phyloP scores from a whole-genome alignment of 2,329 filamentous ascomycete genomes.

The Ophiostoma ips region DNA sequence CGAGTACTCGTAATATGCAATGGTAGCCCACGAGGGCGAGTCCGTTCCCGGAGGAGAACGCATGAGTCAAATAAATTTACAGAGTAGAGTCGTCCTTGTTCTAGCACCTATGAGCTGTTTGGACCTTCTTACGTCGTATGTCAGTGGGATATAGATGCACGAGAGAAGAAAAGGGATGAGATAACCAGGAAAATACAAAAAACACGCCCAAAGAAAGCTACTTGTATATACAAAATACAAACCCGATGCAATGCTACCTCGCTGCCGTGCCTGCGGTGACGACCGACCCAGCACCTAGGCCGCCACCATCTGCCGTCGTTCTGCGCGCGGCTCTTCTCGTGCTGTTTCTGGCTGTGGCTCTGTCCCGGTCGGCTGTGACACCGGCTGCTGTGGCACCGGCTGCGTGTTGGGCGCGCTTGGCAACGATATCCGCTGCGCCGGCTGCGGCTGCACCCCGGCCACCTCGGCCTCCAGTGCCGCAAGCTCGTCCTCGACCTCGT shows the following conservation, averaged over 20 bases:
- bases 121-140: no score
- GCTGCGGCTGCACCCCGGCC: slow-evolving; percentile 11
- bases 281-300: slow-evolving; percentile 9
- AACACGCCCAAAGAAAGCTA: no score
- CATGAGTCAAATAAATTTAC: no score
- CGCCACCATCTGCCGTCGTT: slow-evolving; percentile 11
- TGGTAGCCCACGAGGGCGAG: no score
- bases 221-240: no score
- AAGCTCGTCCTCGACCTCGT: slow-evolving; percentile 93
- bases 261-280: no score
- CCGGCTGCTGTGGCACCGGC: background rate
- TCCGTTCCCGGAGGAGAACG: no score
- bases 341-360: background rate
- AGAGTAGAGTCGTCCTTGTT: no score
- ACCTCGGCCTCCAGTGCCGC: slow-evolving; percentile 60
- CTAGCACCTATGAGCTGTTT: no score
- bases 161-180: background rate
- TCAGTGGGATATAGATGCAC: background rate
- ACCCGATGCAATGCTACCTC: no score
- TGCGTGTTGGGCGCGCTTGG: slow-evolving; percentile 42
- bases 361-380: background rate
- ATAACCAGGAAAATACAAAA: background rate
- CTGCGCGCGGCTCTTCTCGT: slow-evolving; percentile 2
- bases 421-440: slow-evolving; percentile 19
- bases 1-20: no score